Conservation (phyloP, 2,329 filamentous ascomycete genomes). For the Pyrenochaeta sp. region DNA sequence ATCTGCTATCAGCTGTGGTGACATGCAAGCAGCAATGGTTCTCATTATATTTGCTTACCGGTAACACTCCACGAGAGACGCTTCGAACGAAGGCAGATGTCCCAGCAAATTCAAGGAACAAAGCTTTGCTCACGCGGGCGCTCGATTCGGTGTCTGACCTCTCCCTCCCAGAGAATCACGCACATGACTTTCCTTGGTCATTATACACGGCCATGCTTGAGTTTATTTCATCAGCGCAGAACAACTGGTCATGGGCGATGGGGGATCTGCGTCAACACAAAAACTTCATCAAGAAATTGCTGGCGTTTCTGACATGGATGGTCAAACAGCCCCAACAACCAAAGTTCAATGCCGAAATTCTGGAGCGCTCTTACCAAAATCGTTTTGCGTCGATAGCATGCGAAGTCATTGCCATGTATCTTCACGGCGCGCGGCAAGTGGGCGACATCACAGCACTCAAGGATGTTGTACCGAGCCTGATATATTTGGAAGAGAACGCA, state of each 20-base stretch:
- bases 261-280: slow-evolving; percentile 77
- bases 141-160: slow-evolving; percentile 74
- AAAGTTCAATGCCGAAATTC: slow-evolving; percentile 29
- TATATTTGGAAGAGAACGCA: slow-evolving; percentile 81
- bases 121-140: slow-evolving; percentile 77
- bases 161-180: slow-evolving; percentile 65
- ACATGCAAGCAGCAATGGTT: slow-evolving; percentile 95
- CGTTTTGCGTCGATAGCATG: slow-evolving; percentile 79
- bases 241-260: slow-evolving; percentile 95
- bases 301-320: slow-evolving; percentile 69
- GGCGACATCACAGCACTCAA: slow-evolving; percentile 73
- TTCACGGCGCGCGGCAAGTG: slow-evolving; percentile 83
- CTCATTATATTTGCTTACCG: slow-evolving; percentile 89
- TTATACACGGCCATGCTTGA: slow-evolving; percentile 79
- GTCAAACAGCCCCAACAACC: slow-evolving; percentile 31
- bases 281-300: slow-evolving; percentile 74
- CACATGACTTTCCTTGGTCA: slow-evolving; percentile 26
- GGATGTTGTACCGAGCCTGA: slow-evolving; percentile 74
- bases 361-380: slow-evolving; percentile 50
- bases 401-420: slow-evolving; percentile 88
- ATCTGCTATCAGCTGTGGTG: slow-evolving; percentile 83
- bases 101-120: slow-evolving; percentile 51
- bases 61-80: slow-evolving; percentile 80
- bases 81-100: slow-evolving; percentile 63
- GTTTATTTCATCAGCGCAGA: slow-evolving; percentile 87